Evolutionary conservation across 106 monocot genomes (phyloP).

Genomic region (Gastrodia elata): DNA sequence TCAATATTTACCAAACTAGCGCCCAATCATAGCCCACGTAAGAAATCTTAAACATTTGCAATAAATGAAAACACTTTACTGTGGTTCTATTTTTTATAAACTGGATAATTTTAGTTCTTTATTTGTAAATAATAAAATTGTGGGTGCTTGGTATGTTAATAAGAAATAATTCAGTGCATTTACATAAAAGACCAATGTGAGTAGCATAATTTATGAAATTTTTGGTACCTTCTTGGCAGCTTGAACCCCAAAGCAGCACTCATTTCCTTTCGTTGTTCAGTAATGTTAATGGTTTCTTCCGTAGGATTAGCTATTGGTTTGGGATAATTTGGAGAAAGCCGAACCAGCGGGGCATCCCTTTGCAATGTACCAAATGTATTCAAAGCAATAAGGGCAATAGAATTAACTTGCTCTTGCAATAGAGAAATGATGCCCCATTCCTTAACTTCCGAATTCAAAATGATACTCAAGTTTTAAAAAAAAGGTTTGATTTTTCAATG

Average conservation of each 20-base stretch:
- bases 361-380: slow-evolving; percentile 92
- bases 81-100: too few relatives aligned
- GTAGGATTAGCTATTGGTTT: slow-evolving; percentile 46
- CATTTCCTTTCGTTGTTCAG: slow-evolving; percentile 80
- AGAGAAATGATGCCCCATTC: slow-evolving; percentile 92
- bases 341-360: slow-evolving; percentile 77
- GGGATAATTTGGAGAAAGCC: slow-evolving; percentile 78
- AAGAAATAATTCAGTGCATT: too few relatives aligned
- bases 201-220: too few relatives aligned
- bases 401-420: slow-evolving; percentile 89
- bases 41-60: too few relatives aligned
- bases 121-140: too few relatives aligned
- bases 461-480: neutral
- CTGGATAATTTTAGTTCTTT: too few relatives aligned
- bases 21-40: too few relatives aligned
- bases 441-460: neutral
- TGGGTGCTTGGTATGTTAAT: too few relatives aligned
- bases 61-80: too few relatives aligned
- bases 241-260: slow-evolving; percentile 69
- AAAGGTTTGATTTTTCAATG: too few relatives aligned
- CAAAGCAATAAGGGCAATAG: slow-evolving; percentile 59
- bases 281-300: slow-evolving; percentile 39
- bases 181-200: too few relatives aligned
- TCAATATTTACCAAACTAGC: too few relatives aligned
- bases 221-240: slow-evolving; percentile 74